These are phyloP conservation scores for Cyberlindnera japonica DNA, from an alignment of 805 yeast genomes.

Conservation along the genomic window DNA sequence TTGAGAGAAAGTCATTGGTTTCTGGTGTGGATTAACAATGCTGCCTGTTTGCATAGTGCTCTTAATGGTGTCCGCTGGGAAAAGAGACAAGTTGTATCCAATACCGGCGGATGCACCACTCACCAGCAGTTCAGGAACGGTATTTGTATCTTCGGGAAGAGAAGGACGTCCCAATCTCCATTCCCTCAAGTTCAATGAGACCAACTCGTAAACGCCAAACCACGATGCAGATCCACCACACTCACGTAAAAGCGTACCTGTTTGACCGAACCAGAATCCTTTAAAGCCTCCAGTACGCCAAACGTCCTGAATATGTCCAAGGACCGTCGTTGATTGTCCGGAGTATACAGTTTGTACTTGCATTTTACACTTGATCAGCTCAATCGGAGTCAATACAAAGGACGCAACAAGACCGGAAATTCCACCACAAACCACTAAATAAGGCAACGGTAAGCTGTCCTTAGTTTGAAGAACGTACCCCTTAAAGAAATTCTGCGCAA, in stretches of 20 bases:
- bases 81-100: constrained; percentile 71
- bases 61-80: constrained; percentile 90
- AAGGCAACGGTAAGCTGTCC: constrained; percentile 34
- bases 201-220: constrained; percentile 84
- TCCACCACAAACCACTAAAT: constrained; percentile 68
- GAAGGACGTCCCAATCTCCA: constrained; percentile 27
- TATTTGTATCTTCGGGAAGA: constrained; percentile 24
- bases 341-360: constrained; percentile 56
- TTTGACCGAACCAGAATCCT: constrained; percentile 88
- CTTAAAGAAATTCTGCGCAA: constrained; percentile 38
- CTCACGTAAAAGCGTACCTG: constrained; percentile 78
- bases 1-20: constrained; percentile 29
- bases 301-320: constrained; percentile 40
- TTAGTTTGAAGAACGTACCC: constrained; percentile 16
- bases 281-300: constrained; percentile 49
- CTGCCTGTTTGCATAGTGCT: constrained; percentile 74
- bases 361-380: constrained; percentile 79
- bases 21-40: constrained; percentile 28
- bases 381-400: constrained; percentile 86
- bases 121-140: constrained; percentile 51
- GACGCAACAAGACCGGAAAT: constrained; percentile 80
- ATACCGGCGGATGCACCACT: constrained; percentile 91
- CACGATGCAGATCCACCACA: constrained; percentile 89
- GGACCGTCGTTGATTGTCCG: constrained; percentile 30
- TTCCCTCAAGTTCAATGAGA: constrained; percentile 37